Evolutionary conservation across 352 stramenopile genomes (phyloP).

Genomic region (Phytophthora sp.): DNA sequence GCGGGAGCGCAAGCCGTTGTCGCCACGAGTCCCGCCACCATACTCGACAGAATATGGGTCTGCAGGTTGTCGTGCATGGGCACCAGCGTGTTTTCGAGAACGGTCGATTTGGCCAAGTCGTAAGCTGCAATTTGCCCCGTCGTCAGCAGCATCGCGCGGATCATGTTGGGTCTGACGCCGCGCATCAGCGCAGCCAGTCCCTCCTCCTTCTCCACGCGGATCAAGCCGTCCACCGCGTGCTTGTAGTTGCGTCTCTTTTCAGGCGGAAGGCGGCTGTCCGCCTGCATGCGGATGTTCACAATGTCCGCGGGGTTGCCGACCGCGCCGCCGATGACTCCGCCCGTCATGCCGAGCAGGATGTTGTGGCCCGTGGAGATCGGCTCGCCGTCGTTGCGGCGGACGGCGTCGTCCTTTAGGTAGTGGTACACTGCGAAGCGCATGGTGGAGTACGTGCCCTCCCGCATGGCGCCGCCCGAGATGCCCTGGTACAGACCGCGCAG

Average conservation of each 20-base stretch:
- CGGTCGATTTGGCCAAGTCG: constrained; percentile 67
- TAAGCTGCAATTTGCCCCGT: constrained; percentile 87
- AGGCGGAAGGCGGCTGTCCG: constrained; percentile 63
- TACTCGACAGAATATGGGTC: constrained; percentile 77
- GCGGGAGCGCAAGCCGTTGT: constrained; percentile 81
- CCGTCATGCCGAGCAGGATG: constrained; percentile 68
- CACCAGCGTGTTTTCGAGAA: constrained; percentile 56
- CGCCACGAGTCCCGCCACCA: constrained; percentile 79
- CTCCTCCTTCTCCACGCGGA: constrained; percentile 73
- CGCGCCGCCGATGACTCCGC: constrained; percentile 68
- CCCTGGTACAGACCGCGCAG: constrained; percentile 78
- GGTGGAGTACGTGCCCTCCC: constrained; percentile 86
- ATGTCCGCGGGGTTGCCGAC: constrained; percentile 83
- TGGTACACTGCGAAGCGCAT: constrained; percentile 88
- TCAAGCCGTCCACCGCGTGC: constrained; percentile 74
- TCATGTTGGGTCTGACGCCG: constrained; percentile 83
- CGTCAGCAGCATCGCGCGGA: constrained; percentile 84
- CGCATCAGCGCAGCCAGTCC: constrained; percentile 65
- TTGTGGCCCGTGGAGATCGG: constrained; percentile 77
- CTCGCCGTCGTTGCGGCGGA: constrained; percentile 66
- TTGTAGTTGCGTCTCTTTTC: constrained; percentile 84
- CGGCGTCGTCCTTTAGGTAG: constrained; percentile 78
- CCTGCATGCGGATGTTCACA: constrained; percentile 88
- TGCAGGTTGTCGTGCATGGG: constrained; percentile 66
- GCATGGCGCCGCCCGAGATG: constrained; percentile 80